Percentiles rank a stretch among this genome's conserved stretches.
Conservation (phyloP, 331 rosid species). For the Cucumis variabilis region DNA sequence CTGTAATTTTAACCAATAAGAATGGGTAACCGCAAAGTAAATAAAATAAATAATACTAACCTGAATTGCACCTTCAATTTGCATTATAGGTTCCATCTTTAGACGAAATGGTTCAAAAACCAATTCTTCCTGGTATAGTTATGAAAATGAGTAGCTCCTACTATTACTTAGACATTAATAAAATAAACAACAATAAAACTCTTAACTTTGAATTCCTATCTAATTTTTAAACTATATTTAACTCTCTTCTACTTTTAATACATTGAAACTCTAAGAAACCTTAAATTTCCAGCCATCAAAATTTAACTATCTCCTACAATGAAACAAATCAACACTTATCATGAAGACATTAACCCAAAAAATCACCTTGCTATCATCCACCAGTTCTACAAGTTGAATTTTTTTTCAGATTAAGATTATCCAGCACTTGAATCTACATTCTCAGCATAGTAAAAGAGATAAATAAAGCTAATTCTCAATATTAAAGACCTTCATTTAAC, state of each 20-base stretch:
- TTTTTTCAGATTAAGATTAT: constrained; percentile 82
- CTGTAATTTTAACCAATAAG: constrained; percentile 21
- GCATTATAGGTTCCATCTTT: constrained; percentile 29
- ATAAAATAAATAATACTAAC: constrained; percentile 47
- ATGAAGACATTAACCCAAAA: neutral
- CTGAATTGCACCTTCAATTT: constrained; percentile 35
- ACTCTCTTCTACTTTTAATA: neutral
- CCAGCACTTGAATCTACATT: constrained; percentile 85
- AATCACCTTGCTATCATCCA: constrained; percentile 75
- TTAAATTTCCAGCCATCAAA: neutral
- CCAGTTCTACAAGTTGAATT: constrained; percentile 96
- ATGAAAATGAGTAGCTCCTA: constrained; percentile 21
- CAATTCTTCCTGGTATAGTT: constrained; percentile 39
- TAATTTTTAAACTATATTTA: neutral
- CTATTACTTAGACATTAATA: neutral
- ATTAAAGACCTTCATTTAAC: constrained; percentile 6
- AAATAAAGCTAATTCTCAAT: constrained; percentile 6
- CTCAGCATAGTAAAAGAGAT: constrained; percentile 51
- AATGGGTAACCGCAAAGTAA: constrained; percentile 24
- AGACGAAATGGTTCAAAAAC: constrained; percentile 39
- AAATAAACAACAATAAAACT: neutral
- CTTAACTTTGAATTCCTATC: neutral
- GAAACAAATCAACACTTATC: too few relatives aligned
- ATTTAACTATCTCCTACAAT: too few relatives aligned
- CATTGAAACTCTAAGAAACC: neutral